Percentiles rank a stretch among this genome's conserved stretches.
These are phyloP conservation scores for Aspergillus tubingensis DNA, from an alignment of 2,329 filamentous ascomycete genomes.

Conservation along the genomic window DNA sequence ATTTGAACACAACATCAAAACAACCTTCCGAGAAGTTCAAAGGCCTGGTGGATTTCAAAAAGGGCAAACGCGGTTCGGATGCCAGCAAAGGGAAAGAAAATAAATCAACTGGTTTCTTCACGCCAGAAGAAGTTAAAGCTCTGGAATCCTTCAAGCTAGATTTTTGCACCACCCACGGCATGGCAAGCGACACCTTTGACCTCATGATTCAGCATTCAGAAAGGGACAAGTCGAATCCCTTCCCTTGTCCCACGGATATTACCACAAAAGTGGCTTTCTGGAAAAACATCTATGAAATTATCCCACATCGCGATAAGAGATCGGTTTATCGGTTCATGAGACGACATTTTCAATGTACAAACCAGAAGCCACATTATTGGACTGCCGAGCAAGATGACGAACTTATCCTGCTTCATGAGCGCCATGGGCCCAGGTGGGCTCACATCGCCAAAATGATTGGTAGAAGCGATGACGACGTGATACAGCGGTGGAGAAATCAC, in stretches of 20 bases:
- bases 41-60: background rate
- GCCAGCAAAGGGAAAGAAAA: constrained; percentile 17
- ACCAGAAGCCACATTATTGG: constrained; percentile 43
- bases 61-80: constrained; percentile 10
- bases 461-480: constrained; percentile 44
- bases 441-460: constrained; percentile 41
- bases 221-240: constrained; percentile 24
- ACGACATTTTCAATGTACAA: constrained; percentile 43
- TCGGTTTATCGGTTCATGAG: constrained; percentile 47
- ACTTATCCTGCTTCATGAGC: constrained; percentile 33
- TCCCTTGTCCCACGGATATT: constrained; percentile 23
- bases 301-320: constrained; percentile 40
- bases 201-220: constrained; percentile 38
- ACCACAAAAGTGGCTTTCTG: constrained; percentile 40
- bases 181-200: constrained; percentile 30
- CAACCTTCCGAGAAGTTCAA: background rate
- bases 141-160: constrained; percentile 37
- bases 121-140: constrained; percentile 30
- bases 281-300: constrained; percentile 34
- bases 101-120: constrained; percentile 33
- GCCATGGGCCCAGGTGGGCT: constrained; percentile 40
- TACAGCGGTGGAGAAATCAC: constrained; percentile 47
- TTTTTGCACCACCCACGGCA: constrained; percentile 35
- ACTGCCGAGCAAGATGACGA: constrained; percentile 44
- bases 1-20: background rate